Percentiles rank a stretch among this genome's conserved stretches.
These are phyloP conservation scores for Plasmodium fragile DNA, from an alignment of 169 alveolate species.

Conservation along the genomic window DNA sequence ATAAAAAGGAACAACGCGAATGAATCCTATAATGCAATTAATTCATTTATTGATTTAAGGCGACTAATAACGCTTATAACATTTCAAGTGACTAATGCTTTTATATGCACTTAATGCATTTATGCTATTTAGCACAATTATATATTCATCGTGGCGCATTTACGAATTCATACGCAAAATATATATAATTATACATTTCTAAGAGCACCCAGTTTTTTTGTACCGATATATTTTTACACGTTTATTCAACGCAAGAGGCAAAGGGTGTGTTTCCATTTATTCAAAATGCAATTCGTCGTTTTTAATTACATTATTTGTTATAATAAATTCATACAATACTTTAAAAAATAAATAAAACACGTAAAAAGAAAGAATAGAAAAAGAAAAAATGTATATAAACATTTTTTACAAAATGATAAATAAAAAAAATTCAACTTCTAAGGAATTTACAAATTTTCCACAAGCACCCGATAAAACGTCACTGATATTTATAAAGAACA, in stretches of 20 bases:
- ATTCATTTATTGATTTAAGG: background rate
- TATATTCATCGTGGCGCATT: background rate
- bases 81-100: background rate
- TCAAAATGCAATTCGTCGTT: background rate
- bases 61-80: background rate
- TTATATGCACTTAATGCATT: background rate
- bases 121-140: background rate
- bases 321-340: background rate
- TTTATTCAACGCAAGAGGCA: background rate
- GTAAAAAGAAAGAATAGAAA: slow-evolving; percentile 3
- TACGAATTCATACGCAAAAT: background rate
- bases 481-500: background rate
- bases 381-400: background rate
- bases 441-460: slow-evolving; percentile 26
- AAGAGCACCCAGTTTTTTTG: background rate
- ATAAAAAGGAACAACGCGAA: background rate
- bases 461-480: background rate
- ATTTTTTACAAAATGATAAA: background rate
- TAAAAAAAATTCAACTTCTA: background rate
- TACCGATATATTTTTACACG: background rate
- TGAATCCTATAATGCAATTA: background rate
- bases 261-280: background rate
- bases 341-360: background rate
- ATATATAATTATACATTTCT: background rate
- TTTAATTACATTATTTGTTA: background rate